Percentiles rank a stretch among this genome's conserved stretches.
Evolutionary conservation across 495 filamentous ascomycete species (phyloP).

Genomic region (Lophiotrema nucula): DNA sequence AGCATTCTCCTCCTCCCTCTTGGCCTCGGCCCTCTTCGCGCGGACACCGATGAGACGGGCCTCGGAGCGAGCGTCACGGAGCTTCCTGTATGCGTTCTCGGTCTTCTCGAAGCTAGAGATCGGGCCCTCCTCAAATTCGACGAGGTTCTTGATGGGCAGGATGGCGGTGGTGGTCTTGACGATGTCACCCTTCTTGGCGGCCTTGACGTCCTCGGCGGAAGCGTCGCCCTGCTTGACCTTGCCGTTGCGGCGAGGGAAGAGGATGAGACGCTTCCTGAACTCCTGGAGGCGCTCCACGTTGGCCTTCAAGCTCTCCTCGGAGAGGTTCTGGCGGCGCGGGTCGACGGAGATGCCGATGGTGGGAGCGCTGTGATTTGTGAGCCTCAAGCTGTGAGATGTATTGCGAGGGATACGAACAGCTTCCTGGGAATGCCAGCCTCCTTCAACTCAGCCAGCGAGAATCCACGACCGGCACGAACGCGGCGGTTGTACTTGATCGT

Average conservation of each 20-base stretch:
- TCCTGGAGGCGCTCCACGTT: conserved; percentile 96
- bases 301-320: conserved; percentile 82
- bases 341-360: conserved; percentile 98
- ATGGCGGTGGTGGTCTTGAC: conserved; percentile 54
- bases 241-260: conserved; percentile 94
- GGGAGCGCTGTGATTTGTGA: no score
- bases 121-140: conserved; percentile 71
- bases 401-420: conserved; percentile 94
- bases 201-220: conserved; percentile 79
- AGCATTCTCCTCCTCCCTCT: conserved; percentile 83
- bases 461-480: conserved; percentile 92
- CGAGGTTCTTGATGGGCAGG: conserved; percentile 70
- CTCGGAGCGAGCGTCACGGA: conserved; percentile 83
- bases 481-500: conserved; percentile 69
- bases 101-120: conserved; percentile 72
- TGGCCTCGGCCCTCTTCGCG: conserved; percentile 90
- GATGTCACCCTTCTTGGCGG: conserved; percentile 63
- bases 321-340: conserved; percentile 93
- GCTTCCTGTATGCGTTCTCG: conserved; percentile 79
- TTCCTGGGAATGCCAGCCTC: no score
- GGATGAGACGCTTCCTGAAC: conserved; percentile 90
- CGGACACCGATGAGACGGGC: conserved; percentile 75
- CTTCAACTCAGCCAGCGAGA: conserved; percentile 96
- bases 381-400: no score
- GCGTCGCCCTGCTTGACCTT: conserved; percentile 88